Base-by-base conservation (phyloP, 2,329 filamentous ascomycete species). In the Parastagonospora avenae region DNA sequence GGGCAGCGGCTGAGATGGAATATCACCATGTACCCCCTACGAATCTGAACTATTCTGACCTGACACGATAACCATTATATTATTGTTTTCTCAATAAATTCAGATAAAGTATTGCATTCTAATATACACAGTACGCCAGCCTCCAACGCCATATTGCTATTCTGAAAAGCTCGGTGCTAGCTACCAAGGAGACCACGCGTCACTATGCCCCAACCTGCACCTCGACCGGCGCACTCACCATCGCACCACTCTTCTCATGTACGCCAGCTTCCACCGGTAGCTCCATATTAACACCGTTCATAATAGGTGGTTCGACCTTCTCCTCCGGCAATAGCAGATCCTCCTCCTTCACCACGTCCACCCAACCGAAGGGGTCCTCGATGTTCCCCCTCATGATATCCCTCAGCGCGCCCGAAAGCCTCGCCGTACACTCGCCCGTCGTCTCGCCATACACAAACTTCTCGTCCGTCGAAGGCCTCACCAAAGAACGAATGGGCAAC, bases 371-470 rank as follows among this genome's bases (percentile, higher is more conserved):
- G 9, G 39, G n/a, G 40, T 59, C 55, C 19, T 36, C 50, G 2
- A 46, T 31, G 31, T 55, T 53, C 5, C 55, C 55, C 33, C 50
- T 45, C 52, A 53, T 52, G 10, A 59, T 48, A 16, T 49, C 40
- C 50, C 49, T 50, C 9, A 59, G n/a, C 8, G 46, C 49, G 12
- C 31, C 30, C 4, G 30, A 29, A 28, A 59, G 46, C 40, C 43
- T 42, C 24, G 40, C 8, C 2, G 52, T 53, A 37, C 52, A 45
- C 14, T 27, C 32, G 3, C 42, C 42, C 2, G 42, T 37, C 7
- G 12, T n/a, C 39, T 54, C 52, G 8, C 54, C 52, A 42, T 59
- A 63, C 31, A 57, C 46, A 28, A 64, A 62, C 37, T 54, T 64
- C 36, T 62, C 54, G 6, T 50, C 59, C 9, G 54, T 60, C 10